Base-by-base conservation (phyloP, 2,329 filamentous ascomycete genomes). In the Cytospora paraplurivora region DNA sequence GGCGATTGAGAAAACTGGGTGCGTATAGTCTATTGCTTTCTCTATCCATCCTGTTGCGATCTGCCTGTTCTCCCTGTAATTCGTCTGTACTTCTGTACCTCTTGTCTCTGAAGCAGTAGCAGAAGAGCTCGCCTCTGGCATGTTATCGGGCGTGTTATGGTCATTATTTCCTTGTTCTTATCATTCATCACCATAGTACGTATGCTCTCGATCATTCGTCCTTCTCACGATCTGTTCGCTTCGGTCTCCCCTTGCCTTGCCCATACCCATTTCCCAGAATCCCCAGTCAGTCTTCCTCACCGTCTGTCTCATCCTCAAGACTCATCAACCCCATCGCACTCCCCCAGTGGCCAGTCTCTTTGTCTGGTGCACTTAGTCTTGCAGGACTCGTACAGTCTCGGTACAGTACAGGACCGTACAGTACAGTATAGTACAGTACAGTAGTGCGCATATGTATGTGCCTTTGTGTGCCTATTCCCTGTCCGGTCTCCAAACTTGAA, bases 401-500 rank as follows among this genome's bases (percentile, higher is more conserved):
- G 50, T 52, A 52, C 17, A 11, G 49, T 52, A 52, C 49, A 27
- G 32, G 12, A 34, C 50, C 13, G n/a, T 52, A 52, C 50, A 27
- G 8, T 27, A n/a, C 50, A 32, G 50, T 27, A 53, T 19, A 32
- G 50, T 32, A 32, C 41, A n/a, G 17, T 44, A 19, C 17, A 21
- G 44, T 47, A 47, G 44, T 47, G 44, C n/a, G 27, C 44, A n/a
- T 15, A 38, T 38, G 37, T 13, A 17, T 41, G 7, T 17, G 38
- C 17, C 7, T 44, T 7, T 21, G 44, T 21, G 33, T 51, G 58
- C 58, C 49, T 38, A 49, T 61, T 61, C 58, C 58, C 35, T 54
- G 51, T 33, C 58, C 51, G 38, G 58, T 54, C 54, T 51, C 58
- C 58, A 60, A 51, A 41, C 34, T 37, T 61, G 37, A 52, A 61